Evolutionary conservation across 1,284 basidiomycete species (phyloP).

Genomic region (Meripilus lineatus): DNA sequence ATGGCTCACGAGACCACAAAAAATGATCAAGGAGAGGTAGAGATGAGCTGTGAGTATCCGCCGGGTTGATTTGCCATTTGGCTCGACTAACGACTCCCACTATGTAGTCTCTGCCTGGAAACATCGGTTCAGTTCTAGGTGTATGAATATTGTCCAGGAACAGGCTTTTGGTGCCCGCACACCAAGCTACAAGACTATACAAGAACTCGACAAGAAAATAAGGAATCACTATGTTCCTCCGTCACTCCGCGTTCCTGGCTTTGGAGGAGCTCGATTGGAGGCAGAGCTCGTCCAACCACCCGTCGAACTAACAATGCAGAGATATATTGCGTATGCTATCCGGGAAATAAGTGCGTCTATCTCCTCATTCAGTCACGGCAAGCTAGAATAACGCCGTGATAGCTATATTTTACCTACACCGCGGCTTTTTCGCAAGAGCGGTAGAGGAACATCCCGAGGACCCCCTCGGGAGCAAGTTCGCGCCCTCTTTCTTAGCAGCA

Average conservation of each 20-base stretch:
- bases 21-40: constrained; percentile 47
- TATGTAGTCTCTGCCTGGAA: constrained; percentile 56
- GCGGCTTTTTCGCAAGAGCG: constrained; percentile 67
- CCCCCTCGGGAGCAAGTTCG: constrained; percentile 64
- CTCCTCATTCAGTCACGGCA: too few species aligned
- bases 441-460: constrained; percentile 57
- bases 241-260: constrained; percentile 59
- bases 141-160: constrained; percentile 58
- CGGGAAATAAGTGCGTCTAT: constrained; percentile 55
- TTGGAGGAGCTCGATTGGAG: constrained; percentile 44
- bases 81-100: constrained; percentile 8
- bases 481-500: constrained; percentile 61
- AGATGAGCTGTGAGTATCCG: constrained; percentile 56
- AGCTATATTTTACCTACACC: constrained; percentile 70
- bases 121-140: constrained; percentile 56
- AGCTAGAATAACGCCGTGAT: constrained; percentile 9
- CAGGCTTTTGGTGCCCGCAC: constrained; percentile 58
- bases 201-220: constrained; percentile 58
- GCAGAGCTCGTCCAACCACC: constrained; percentile 40
- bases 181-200: constrained; percentile 54
- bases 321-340: constrained; percentile 58
- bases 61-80: background rate
- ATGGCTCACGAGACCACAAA: constrained; percentile 46
- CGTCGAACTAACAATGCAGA: constrained; percentile 56
- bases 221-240: constrained; percentile 60